Percentiles rank a stretch among this genome's conserved stretches.
Conservation (phyloP, 2,329 filamentous ascomycete genomes). For the Pleomassaria siparia region DNA sequence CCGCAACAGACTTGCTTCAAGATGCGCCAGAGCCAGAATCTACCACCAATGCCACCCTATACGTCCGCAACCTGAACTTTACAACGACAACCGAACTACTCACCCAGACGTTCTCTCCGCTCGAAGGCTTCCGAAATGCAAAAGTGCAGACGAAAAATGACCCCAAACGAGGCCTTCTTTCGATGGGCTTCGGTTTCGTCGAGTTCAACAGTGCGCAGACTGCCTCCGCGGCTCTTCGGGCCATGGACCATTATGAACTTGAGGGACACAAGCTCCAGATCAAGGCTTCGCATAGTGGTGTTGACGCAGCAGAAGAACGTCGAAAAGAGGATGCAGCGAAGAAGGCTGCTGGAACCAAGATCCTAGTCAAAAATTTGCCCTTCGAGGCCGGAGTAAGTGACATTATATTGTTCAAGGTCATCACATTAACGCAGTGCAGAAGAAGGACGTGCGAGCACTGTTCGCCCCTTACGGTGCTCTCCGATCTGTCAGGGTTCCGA, state of each 20-base stretch:
- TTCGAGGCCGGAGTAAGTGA: constrained; percentile 68
- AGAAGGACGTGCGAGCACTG: constrained; percentile 84
- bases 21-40: constrained; percentile 55
- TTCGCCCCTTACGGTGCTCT: constrained; percentile 91
- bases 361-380: constrained; percentile 96
- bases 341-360: constrained; percentile 82
- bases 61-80: constrained; percentile 94
- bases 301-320: constrained; percentile 84
- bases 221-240: constrained; percentile 75
- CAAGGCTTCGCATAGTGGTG: constrained; percentile 81
- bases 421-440: constrained; percentile 46
- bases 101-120: constrained; percentile 72
- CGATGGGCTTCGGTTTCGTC: constrained; percentile 96
- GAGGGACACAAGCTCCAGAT: constrained; percentile 84
- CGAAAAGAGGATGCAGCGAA: constrained; percentile 80
- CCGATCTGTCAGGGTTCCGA: constrained; percentile 87
- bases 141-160: constrained; percentile 92
- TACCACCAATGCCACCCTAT: constrained; percentile 75
- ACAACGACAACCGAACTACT: constrained; percentile 76
- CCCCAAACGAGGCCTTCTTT: constrained; percentile 86
- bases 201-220: constrained; percentile 79
- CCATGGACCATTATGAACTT: constrained; percentile 88
- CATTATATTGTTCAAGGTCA: constrained; percentile 1
- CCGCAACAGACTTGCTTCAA: constrained; percentile 68
- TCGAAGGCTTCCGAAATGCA: constrained; percentile 87